These are phyloP conservation scores for Trichoderma simmonsii DNA, from an alignment of 2,329 filamentous ascomycete species.

Conservation along the genomic window DNA sequence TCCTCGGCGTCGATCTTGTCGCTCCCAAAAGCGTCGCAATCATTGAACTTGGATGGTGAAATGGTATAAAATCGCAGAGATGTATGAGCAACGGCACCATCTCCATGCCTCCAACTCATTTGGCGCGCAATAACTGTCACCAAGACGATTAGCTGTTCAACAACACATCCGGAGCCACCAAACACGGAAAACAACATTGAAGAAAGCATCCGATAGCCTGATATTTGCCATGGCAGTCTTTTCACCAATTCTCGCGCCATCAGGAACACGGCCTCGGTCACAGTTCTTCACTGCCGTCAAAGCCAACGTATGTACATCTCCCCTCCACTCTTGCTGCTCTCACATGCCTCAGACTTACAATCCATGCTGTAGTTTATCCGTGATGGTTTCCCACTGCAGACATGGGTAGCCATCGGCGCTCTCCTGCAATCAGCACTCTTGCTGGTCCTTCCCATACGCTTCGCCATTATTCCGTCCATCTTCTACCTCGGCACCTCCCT, in stretches of 20 bases:
- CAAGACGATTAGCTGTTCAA: neutral
- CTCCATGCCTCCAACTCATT: neutral
- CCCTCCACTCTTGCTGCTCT: neutral
- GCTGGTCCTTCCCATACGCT: neutral
- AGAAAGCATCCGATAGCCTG: neutral
- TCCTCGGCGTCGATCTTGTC: neutral
- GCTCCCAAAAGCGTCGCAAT: neutral
- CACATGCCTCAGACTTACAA: neutral
- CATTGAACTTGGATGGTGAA: neutral
- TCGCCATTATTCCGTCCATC: neutral
- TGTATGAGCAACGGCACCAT: neutral
- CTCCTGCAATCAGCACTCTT: neutral
- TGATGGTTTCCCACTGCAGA: neutral
- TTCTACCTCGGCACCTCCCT: neutral
- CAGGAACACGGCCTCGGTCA: neutral
- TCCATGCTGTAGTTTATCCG: neutral
- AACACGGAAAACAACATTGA: neutral
- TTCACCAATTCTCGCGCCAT: neutral
- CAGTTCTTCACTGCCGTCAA: neutral
- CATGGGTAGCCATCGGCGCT: neutral
- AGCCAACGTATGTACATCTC: neutral
- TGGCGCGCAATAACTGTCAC: neutral
- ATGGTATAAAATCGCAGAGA: neutral
- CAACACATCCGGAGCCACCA: neutral
- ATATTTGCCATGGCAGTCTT: neutral